Evolutionary conservation across 306 rosid species (phyloP).

Genomic region (Cicer chorassanicum): DNA sequence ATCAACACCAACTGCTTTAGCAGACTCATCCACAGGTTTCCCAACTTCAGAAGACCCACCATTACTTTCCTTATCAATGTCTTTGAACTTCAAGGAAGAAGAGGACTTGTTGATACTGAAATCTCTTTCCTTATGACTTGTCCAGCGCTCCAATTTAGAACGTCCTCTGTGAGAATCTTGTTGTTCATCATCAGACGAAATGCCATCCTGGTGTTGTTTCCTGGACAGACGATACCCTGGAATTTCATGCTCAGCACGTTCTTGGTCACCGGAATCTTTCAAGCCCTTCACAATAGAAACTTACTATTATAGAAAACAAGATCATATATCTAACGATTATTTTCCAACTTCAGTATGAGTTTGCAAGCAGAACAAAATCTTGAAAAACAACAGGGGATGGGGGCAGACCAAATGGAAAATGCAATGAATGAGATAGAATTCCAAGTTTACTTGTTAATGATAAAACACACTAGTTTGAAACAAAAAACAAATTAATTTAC

Average conservation of each 20-base stretch:
- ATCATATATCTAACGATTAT: slow-evolving; percentile 11
- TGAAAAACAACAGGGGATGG: not conserved
- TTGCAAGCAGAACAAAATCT: slow-evolving; percentile 32
- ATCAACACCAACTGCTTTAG: slow-evolving; percentile 58
- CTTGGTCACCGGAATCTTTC: slow-evolving; percentile 65
- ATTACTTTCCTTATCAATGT: slow-evolving; percentile 57
- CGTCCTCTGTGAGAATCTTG: slow-evolving; percentile 79
- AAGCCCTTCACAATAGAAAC: slow-evolving; percentile 63
- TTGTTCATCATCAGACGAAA: slow-evolving; percentile 80
- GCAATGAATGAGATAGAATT: slow-evolving; percentile 10
- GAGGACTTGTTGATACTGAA: slow-evolving; percentile 67
- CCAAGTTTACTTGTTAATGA: slow-evolving; percentile 7
- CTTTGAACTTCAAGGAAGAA: slow-evolving; percentile 63
- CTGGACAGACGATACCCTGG: slow-evolving; percentile 60
- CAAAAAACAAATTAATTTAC: slow-evolving; percentile 5
- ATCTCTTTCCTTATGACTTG: slow-evolving; percentile 90
- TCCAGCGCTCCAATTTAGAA: slow-evolving; percentile 98
- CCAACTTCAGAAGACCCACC: slow-evolving; percentile 62
- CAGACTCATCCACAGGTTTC: slow-evolving; percentile 63
- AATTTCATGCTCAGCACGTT: slow-evolving; percentile 57
- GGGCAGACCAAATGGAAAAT: slow-evolving; percentile 6
- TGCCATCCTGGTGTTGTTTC: slow-evolving; percentile 67
- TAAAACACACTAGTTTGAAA: slow-evolving; percentile 7
- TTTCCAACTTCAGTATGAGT: slow-evolving; percentile 40
- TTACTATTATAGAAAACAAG: slow-evolving; percentile 37